Evolutionary conservation across 1,284 basidiomycete genomes (phyloP), one percentile per base, ranked within the genome.

Genomic region (Boletus semigastroideus): DNA sequence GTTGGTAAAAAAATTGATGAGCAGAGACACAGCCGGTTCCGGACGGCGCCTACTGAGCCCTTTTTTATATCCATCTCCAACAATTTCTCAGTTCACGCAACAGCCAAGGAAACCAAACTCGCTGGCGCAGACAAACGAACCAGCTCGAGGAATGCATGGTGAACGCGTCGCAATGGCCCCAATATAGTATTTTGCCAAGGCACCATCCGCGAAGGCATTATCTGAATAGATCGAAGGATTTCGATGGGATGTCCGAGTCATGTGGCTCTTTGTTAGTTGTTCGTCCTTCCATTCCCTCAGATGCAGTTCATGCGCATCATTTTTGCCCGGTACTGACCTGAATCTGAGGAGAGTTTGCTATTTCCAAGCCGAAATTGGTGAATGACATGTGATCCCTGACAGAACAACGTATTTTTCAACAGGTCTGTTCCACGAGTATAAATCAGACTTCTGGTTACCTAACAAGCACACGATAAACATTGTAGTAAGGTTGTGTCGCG

Each of bases 101-200:
- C 39, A 2, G 1, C 17, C 20, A 5, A 43, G 17, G 42, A 19
- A 4, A 14, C 22, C 20, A 25, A 42, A n/a, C 9, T 13, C 19
- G 37, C 17, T 22, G 37, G 41, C 14, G n/a, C 10, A 41, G 22
- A 6, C n/a, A 28, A n/a, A n/a, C 19, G 42, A 66, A 46, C 60
- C 36, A 43, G 62, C 17, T 61, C 58, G 33, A 22, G 31, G 28
- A 5, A 8, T 36, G 5, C 46, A 9, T 19, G 17, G 22, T 22
- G 22, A 22, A 22, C 20, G 9, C 22, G 19, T 7, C n/a, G n/a
- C n/a, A n/a, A n/a, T n/a, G n/a, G n/a, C n/a, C 51, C 49, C 30
- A 40, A 52, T 51, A 39, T 4, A 41, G 48, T 13, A 20, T 22
- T 16, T 28, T 36, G 38, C 17, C 38, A 34, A 34, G 33, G 30